Evolutionary conservation across 2,329 filamentous ascomycete species (phyloP).

Genomic region (Hortaea sp.): DNA sequence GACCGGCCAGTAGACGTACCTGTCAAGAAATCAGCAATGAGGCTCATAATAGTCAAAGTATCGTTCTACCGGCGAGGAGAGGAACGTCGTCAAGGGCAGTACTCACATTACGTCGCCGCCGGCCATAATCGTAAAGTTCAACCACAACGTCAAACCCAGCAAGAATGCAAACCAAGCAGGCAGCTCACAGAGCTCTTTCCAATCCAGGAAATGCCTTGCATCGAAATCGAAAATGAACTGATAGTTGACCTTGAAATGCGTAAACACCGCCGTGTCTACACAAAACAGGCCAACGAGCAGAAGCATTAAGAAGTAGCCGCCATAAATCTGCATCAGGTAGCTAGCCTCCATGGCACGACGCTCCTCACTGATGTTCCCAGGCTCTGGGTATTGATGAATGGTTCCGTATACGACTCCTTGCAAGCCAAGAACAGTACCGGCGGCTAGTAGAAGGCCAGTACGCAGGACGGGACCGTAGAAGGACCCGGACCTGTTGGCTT

Average conservation of each 20-base stretch:
- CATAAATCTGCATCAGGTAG: slow-evolving; percentile 60
- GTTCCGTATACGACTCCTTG: slow-evolving; percentile 33
- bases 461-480: slow-evolving; percentile 51
- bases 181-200: slow-evolving; percentile 78
- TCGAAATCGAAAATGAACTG: slow-evolving; percentile 86
- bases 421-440: slow-evolving; percentile 34
- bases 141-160: slow-evolving; percentile 72
- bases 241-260: slow-evolving; percentile 81
- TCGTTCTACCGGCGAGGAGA: slow-evolving; percentile 29
- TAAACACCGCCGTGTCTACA: slow-evolving; percentile 75
- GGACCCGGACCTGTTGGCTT: slow-evolving; percentile 49
- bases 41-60: neutral
- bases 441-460: slow-evolving; percentile 39
- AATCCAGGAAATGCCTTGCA: slow-evolving; percentile 68
- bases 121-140: slow-evolving; percentile 66
- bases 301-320: slow-evolving; percentile 77
- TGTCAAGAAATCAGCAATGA: neutral
- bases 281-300: slow-evolving; percentile 77
- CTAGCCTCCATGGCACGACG: slow-evolving; percentile 18
- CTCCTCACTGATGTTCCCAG: neutral
- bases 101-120: slow-evolving; percentile 31
- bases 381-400: slow-evolving; percentile 11
- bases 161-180: slow-evolving; percentile 72
- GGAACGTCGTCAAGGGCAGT: neutral
- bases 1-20: slow-evolving; percentile 82